These are phyloP conservation scores for Thermothelomyces thermophilus DNA, from an alignment of 2,329 filamentous ascomycete genomes.

Conservation along the genomic window DNA sequence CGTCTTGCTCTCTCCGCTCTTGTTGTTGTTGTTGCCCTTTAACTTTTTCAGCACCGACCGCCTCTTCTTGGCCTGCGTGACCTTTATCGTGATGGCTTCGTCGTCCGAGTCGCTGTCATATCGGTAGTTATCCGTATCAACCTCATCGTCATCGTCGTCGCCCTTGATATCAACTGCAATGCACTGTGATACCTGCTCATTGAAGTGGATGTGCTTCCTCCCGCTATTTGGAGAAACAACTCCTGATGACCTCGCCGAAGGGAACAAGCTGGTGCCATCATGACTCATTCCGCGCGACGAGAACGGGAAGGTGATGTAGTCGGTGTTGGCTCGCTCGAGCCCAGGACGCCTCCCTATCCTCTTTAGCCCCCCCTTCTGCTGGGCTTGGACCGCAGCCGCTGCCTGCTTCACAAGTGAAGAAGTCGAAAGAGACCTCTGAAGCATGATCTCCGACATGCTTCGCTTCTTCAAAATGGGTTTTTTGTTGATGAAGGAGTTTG, in stretches of 20 bases:
- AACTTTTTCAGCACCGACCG: slow-evolving; percentile 44
- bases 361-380: slow-evolving; percentile 54
- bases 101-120: slow-evolving; percentile 66
- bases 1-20: slow-evolving; percentile 61
- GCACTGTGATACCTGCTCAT: slow-evolving; percentile 91
- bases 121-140: slow-evolving; percentile 24
- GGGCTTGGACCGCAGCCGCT: slow-evolving; percentile 76
- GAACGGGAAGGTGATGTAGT: slow-evolving; percentile 61
- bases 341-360: slow-evolving; percentile 43
- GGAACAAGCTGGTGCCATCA: slow-evolving; percentile 57
- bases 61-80: slow-evolving; percentile 47
- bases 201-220: slow-evolving; percentile 88
- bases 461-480: slow-evolving; percentile 96
- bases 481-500: slow-evolving; percentile 64
- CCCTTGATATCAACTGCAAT: slow-evolving; percentile 87
- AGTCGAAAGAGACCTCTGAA: slow-evolving; percentile 80
- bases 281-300: slow-evolving; percentile 54
- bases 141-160: slow-evolving; percentile 60
- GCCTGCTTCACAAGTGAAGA: slow-evolving; percentile 88
- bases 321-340: slow-evolving; percentile 59
- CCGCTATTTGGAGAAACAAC: slow-evolving; percentile 55
- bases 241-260: slow-evolving; percentile 67
- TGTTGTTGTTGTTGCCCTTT: slow-evolving; percentile 34
- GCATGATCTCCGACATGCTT: slow-evolving; percentile 91
- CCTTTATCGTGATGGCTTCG: slow-evolving; percentile 76